Evolutionary conservation across 2,329 filamentous ascomycete species (phyloP).

Genomic region (Aspergillus brunneoviolaceus): DNA sequence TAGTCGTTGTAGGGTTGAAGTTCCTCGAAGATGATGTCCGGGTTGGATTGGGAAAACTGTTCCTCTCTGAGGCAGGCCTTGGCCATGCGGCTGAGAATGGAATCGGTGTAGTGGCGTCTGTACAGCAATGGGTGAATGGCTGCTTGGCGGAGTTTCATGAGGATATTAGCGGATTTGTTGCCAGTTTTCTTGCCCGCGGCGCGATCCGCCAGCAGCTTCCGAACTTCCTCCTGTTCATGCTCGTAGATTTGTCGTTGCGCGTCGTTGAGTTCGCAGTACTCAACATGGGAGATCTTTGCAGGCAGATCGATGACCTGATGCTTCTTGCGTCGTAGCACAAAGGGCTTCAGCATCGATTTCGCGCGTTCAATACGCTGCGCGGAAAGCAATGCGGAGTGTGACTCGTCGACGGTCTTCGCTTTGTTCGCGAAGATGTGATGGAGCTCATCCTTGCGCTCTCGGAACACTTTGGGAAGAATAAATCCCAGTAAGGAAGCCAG

Average conservation of each 20-base stretch:
- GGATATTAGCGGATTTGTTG: constrained; percentile 61
- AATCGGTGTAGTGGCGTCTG: constrained; percentile 74
- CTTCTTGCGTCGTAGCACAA: constrained; percentile 92
- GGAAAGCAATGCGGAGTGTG: constrained; percentile 78
- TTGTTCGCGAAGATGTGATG: constrained; percentile 88
- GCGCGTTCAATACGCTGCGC: constrained; percentile 83
- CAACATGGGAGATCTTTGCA: constrained; percentile 71
- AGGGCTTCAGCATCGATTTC: constrained; percentile 88
- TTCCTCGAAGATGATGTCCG: constrained; percentile 55
- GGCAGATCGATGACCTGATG: constrained; percentile 87
- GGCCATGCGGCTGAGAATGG: constrained; percentile 73
- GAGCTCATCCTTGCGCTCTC: constrained; percentile 73
- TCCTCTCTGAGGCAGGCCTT: constrained; percentile 72
- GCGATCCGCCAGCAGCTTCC: constrained; percentile 60
- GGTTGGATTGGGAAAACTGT: constrained; percentile 50
- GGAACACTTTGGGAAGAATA: constrained; percentile 83
- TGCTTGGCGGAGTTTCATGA: constrained; percentile 90
- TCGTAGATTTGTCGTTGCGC: constrained; percentile 74
- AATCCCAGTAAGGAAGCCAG: constrained; percentile 89
- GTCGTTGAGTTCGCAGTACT: constrained; percentile 76
- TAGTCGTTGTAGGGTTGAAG: constrained; percentile 59
- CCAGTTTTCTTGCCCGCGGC: constrained; percentile 56
- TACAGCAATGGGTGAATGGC: constrained; percentile 90
- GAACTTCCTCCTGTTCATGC: constrained; percentile 62
- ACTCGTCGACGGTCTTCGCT: constrained; percentile 71